These are phyloP conservation scores for Tetrastigma voinierianum DNA, from an alignment of 164 flowering plant genomes.

Conservation along the genomic window DNA sequence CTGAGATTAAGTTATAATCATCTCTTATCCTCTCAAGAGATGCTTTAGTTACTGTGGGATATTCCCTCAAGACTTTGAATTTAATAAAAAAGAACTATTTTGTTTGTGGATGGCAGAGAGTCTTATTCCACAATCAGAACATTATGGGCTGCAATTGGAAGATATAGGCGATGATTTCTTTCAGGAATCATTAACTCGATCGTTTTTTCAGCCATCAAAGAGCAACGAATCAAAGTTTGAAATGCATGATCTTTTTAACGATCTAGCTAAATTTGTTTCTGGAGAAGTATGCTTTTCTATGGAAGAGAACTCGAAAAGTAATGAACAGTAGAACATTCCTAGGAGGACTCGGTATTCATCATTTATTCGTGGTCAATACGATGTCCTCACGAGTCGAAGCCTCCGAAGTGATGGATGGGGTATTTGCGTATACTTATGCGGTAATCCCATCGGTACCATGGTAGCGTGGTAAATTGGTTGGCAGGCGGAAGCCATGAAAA, in stretches of 20 bases:
- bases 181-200: background rate
- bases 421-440: background rate
- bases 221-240: background rate
- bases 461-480: too few relatives aligned
- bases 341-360: background rate
- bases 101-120: slow-evolving; percentile 10
- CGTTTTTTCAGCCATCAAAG: background rate
- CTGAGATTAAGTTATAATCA: background rate
- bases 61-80: slow-evolving; percentile 5
- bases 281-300: too few relatives aligned
- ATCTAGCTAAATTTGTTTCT: background rate
- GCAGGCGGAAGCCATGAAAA: too few relatives aligned
- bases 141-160: background rate
- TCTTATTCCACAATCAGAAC: background rate
- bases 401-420: too few relatives aligned
- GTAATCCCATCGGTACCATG: too few relatives aligned
- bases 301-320: background rate
- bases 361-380: background rate
- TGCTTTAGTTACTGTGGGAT: slow-evolving; percentile 11
- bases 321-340: too few relatives aligned
- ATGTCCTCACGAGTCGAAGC: too few relatives aligned
- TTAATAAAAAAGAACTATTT: background rate
- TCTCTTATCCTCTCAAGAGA: background rate
- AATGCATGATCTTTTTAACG: slow-evolving; percentile 7
- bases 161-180: slow-evolving; percentile 2